phyloP scores from a whole-genome alignment of 768 basidiomycete species.

The Tricholoma matsutake region DNA sequence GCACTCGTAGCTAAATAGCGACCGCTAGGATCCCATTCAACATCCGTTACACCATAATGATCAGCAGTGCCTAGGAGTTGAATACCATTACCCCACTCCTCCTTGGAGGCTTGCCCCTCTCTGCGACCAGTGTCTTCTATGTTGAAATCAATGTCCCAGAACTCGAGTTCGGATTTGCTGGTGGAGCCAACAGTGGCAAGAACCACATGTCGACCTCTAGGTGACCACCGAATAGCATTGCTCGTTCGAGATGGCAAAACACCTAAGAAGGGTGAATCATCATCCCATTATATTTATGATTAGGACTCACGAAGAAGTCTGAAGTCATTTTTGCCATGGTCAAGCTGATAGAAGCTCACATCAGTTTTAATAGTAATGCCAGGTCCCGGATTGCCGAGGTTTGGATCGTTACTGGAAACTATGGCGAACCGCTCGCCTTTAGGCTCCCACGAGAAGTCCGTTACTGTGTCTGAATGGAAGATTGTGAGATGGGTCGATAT shows the following conservation, averaged over 20 bases:
- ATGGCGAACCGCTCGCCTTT: conserved; percentile 95
- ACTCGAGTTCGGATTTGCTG: conserved; percentile 95
- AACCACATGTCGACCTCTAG: conserved; percentile 92
- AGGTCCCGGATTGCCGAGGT: conserved; percentile 84
- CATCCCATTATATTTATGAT: conserved; percentile 8
- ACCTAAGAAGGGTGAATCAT: conserved; percentile 38
- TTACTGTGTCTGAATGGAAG: conserved; percentile 70
- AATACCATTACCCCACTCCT: conserved; percentile 85
- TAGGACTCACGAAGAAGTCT: conserved; percentile 68
- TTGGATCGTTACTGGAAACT: conserved; percentile 91
- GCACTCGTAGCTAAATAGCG: conserved; percentile 91
- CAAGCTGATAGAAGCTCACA: conserved; percentile 93
- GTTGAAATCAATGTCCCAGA: conserved; percentile 97
- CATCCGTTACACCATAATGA: conserved; percentile 96
- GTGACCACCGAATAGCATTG: conserved; percentile 96
- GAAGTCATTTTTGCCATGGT: conserved; percentile 92
- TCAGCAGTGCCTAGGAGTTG: conserved; percentile 84
- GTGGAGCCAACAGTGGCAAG: conserved; percentile 95
- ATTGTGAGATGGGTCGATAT: conserved; percentile 7
- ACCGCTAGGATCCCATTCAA: conserved; percentile 98
- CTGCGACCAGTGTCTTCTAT: conserved; percentile 51
- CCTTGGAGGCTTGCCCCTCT: conserved; percentile 50
- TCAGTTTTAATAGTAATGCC: conserved; percentile 96
- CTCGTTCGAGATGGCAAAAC: conserved; percentile 79
- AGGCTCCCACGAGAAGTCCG: conserved; percentile 99